Evolutionary conservation across 1,284 basidiomycete genomes (phyloP).

Genomic region (Malassezia pachydermatis): DNA sequence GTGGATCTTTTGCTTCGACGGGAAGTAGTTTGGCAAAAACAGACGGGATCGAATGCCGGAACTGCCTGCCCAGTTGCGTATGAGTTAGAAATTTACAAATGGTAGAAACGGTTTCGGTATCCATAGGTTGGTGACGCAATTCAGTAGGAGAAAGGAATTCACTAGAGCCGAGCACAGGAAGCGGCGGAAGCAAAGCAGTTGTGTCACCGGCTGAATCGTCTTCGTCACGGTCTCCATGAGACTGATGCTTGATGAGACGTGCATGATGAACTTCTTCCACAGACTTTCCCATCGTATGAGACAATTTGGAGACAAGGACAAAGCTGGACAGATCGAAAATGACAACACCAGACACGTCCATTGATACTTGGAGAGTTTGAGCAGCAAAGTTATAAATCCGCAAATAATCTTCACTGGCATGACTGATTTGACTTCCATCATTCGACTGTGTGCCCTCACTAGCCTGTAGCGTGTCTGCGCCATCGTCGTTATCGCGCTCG

Average conservation of each 20-base stretch:
- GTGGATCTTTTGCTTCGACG: constrained; percentile 22
- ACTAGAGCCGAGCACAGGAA: constrained; percentile 36
- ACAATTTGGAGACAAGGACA: constrained; percentile 28
- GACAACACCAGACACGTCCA: constrained; percentile 81
- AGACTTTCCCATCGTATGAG: constrained; percentile 29
- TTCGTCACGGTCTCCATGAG: too few relatives aligned
- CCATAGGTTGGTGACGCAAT: neutral
- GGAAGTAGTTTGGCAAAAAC: constrained; percentile 39
- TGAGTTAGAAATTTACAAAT: constrained; percentile 37
- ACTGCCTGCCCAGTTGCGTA: constrained; percentile 28
- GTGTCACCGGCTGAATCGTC: too few relatives aligned
- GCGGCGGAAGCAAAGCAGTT: constrained; percentile 35
- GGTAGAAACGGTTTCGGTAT: constrained; percentile 17
- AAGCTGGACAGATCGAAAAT: constrained; percentile 84
- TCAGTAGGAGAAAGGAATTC: constrained; percentile 15
- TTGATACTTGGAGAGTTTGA: constrained; percentile 71
- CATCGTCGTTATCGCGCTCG: neutral
- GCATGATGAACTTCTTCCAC: constrained; percentile 7
- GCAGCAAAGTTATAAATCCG: constrained; percentile 77
- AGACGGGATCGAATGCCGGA: constrained; percentile 29
- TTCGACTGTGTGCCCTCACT: neutral
- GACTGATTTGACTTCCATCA: neutral
- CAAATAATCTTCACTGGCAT: neutral
- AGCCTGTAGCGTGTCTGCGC: neutral
- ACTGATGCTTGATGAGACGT: constrained; percentile 1